These are phyloP conservation scores for Fistulinella prunicolor DNA, from an alignment of 768 basidiomycete species.

Conservation along the genomic window DNA sequence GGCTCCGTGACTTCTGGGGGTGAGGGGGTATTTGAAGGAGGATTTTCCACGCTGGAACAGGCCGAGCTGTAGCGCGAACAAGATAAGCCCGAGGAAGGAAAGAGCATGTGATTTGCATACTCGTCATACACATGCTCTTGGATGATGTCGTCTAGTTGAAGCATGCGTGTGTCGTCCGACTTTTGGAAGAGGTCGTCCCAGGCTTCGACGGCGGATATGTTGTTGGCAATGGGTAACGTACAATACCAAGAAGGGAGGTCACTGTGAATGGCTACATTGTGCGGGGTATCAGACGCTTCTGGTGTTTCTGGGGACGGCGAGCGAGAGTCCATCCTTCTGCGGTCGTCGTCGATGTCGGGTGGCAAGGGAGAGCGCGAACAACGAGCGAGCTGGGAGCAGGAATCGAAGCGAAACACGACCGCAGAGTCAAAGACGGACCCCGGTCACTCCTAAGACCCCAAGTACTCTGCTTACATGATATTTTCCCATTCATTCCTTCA, in stretches of 20 bases:
- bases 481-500: constrained; percentile 18
- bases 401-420: not conserved
- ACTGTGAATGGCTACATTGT: constrained; percentile 48
- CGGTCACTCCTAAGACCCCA: constrained; percentile 15
- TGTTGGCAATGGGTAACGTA: constrained; percentile 42
- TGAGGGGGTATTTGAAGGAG: constrained; percentile 8
- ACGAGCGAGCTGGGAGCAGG: not conserved
- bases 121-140: constrained; percentile 75
- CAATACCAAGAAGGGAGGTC: constrained; percentile 58
- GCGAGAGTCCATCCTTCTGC: constrained; percentile 53
- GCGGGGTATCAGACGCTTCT: constrained; percentile 54
- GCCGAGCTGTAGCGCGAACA: constrained; percentile 14
- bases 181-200: constrained; percentile 50
- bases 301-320: constrained; percentile 73
- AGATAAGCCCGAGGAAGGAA: constrained; percentile 2
- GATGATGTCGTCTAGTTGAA: constrained; percentile 69
- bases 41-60: constrained; percentile 20
- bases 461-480: constrained; percentile 19
- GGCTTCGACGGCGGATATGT: constrained; percentile 34
- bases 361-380: constrained; percentile 9
- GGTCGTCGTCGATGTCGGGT: constrained; percentile 58
- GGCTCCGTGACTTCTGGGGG: constrained; percentile 34
- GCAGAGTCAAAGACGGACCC: constrained; percentile 2
- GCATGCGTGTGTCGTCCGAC: constrained; percentile 52
- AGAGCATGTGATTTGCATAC: constrained; percentile 40